phyloP scores from a whole-genome alignment of 768 basidiomycete genomes.

The Mycena polygramma region DNA sequence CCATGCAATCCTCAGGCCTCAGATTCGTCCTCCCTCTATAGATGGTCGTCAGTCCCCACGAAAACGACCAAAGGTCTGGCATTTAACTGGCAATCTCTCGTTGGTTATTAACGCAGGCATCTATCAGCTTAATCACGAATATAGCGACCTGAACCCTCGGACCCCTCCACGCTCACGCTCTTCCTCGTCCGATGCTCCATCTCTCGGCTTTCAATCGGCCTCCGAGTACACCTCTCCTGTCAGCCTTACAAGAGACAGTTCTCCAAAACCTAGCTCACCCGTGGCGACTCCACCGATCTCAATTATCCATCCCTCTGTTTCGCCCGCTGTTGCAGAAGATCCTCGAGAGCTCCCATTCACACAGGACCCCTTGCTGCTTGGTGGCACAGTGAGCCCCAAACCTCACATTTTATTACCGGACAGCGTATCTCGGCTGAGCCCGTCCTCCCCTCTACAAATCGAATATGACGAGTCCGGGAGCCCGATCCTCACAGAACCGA shows the following conservation, averaged over 20 bases:
- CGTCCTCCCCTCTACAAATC: background rate
- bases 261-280: conserved; percentile 20
- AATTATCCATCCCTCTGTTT: conserved; percentile 8
- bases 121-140: conserved; percentile 27
- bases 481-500: conserved; percentile 2
- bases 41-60: conserved; percentile 22
- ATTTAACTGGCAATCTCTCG: background rate
- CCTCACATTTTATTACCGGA: background rate
- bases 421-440: background rate
- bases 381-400: conserved; percentile 52
- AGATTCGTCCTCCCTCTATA: conserved; percentile 7
- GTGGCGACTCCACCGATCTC: conserved; percentile 23
- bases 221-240: conserved; percentile 21
- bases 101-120: background rate
- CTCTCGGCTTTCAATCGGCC: conserved; percentile 7
- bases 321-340: conserved; percentile 1
- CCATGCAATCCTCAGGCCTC: conserved; percentile 21
- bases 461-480: conserved; percentile 3
- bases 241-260: conserved; percentile 14
- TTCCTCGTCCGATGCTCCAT: conserved; percentile 3
- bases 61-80: conserved; percentile 29
- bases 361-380: conserved; percentile 21
- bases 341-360: background rate
- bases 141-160: conserved; percentile 8
- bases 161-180: conserved; percentile 12